Evolutionary conservation across 1,284 basidiomycete genomes (phyloP), one percentile per base, ranked within the genome.

Genomic region (Melampsora larici-populina): DNA sequence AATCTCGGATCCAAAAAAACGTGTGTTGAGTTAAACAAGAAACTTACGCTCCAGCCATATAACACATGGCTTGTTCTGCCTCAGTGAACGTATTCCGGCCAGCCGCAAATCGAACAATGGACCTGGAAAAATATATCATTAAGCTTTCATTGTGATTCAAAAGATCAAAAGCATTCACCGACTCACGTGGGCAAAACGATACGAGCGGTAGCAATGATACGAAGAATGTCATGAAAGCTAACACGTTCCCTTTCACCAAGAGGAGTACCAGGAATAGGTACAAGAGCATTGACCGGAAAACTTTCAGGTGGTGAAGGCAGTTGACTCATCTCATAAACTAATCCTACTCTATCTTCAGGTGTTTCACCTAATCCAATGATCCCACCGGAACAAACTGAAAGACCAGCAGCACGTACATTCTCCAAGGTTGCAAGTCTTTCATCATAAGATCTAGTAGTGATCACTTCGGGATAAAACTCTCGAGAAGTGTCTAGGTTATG

Each of bases 401-500:
- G 97, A 29, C 96, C 96, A 51, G 96, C 96, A 71, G 93, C 90
- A 69, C 94, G 90, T 60, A 98, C 96, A 62, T 92, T 91, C 63
- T 88, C 87, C 80, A 99, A 94, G 3, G 96, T 98, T 70, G 89
- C 89, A 79, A 99, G 85, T 29, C 96, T 89, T 80, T 98, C 96
- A 82, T 98, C 95, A 84, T 96, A 99, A 24, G 92, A 91, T 78
- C 96, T 89, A 3, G 94, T 93, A 1, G 94, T 97, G 84, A 98
- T 97, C 73, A 97, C 93, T 86, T 92, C 87, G 51, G 94, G 94
- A 84, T 98, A 98, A 85, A 92, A 97, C 85, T 99, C 96, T 80
- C 96, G 88, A 58, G 94, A 97, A 1, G 96, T 99, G 85, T 99
- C 96, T 78, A 99, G 89, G 85, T 99, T 99, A 85, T 99, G 96